Base-by-base conservation (phyloP, 2,329 filamentous ascomycete genomes). In the Pyrenophora tritici-repentis region DNA sequence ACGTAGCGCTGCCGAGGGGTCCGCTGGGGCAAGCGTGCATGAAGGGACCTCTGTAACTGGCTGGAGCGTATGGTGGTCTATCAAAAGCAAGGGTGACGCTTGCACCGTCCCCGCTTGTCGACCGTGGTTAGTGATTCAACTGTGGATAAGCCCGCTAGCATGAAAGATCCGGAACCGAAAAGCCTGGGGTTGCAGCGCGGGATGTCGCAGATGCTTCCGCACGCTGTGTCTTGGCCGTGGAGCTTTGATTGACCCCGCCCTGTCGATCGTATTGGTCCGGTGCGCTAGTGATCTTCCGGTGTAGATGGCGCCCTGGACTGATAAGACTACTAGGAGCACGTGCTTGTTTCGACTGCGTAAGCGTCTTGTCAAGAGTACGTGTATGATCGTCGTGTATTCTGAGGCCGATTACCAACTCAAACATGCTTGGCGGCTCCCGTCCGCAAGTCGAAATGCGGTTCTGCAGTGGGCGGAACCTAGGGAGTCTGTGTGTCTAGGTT, bases 151-250 rank as follows among this genome's bases (percentile, higher is more conserved):
- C 41, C 45, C 47, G 42, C 48, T 42, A 55, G 53, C 42, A 53
- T 47, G 46, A 51, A 39, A 47, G 47, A 42, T 42, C 42, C 47
- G 47, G 46, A 31, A 49, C 42, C 41, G 44, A 54, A 61, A 56
- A 53, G 48, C 48, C 53, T 51, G 36, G 42, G 24, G 59, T 43
- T 64, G 60, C 55, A 58, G 67, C 62, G 66, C 56, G 65, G 67
- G 62, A 65, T 63, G 67, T 69, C 58, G 63, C 68, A 68, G 63
- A 54, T 55, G 50, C 44, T 54, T 59, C 56, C 47, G 57, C 51
- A 54, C 50, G 50, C 40, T 55, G 55, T 45, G 42, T 45, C 62
- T 63, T 65, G 62, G 62, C 57, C 47, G 37, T 46, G 51, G 48
- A 50, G 50, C 55, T 58, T 46, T 53, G 45, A 37, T 37, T 47